Evolutionary conservation across 2,329 filamentous ascomycete species (phyloP), one percentile per base, ranked within the genome.

Genomic region (Curvularia eragrostidis): DNA sequence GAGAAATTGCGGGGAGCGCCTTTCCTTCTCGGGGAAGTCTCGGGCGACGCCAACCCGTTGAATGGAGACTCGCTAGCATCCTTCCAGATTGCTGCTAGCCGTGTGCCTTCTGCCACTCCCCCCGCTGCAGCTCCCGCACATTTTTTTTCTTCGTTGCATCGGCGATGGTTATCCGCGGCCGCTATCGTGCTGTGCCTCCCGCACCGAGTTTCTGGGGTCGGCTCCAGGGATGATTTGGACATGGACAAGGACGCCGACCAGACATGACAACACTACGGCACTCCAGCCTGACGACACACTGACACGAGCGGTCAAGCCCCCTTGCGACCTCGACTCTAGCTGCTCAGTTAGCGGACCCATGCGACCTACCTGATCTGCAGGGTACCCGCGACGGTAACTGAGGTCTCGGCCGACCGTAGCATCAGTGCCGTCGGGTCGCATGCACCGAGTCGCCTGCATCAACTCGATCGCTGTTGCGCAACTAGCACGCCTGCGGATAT

Each of bases 21-120:
- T 63, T 52, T 54, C 63, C 51, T 28, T 58, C 53, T 62, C 63
- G 63, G 63, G 55, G 62, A 66, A 66, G 59, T 52, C 54, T 64
- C 63, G 62, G 62, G 55, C 54, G 41, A 54, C 46, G 46, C 59
- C 53, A 46, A 54, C 47, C 56, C 51, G 47, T 51, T 59, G 57
- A n/a, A 19, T 51, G 54, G 38, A 36, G 34, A 46, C 36, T 8
- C 43, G 36, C 24, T 55, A 51, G 32, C 48, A 62, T 32, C 46
- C 59, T 62, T 58, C 62, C 54, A 59, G 15, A 58, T 58, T 43
- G 43, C 48, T 8, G 21, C 42, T 58, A 54, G 54, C 42, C 21
- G 21, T 24, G 15, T 10, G 5, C 39, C 21, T 23, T 9, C 21
- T 15, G 39, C 9, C 21, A 41, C 52, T n/a, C n/a, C 49, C 48